Conservation (phyloP, 1,284 basidiomycete genomes). For the Ustilago nuda region DNA sequence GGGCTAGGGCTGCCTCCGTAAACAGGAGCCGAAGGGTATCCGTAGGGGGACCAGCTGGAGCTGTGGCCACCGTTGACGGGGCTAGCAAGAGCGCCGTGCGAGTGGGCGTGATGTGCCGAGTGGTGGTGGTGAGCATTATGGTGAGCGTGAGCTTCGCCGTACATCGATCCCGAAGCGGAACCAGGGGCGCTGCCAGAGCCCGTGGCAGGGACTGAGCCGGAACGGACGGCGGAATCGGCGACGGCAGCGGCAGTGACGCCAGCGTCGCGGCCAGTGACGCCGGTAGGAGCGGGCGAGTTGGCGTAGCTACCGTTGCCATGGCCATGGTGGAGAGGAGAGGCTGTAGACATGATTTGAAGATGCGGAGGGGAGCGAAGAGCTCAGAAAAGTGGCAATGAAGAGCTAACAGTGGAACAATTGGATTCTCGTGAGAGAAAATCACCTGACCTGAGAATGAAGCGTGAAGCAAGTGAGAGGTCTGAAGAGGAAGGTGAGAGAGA, state of each 20-base stretch:
- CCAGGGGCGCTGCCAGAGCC: constrained; percentile 51
- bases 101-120: constrained; percentile 40
- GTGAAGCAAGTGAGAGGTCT: neutral
- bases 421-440: neutral
- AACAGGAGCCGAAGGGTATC: constrained; percentile 51
- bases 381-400: neutral
- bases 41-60: constrained; percentile 54
- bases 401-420: neutral
- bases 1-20: constrained; percentile 51
- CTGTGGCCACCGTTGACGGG: constrained; percentile 52
- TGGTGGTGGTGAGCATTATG: constrained; percentile 48
- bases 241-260: constrained; percentile 43
- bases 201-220: constrained; percentile 45
- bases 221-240: constrained; percentile 46
- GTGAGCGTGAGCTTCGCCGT: constrained; percentile 49
- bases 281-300: constrained; percentile 49
- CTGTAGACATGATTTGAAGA: constrained; percentile 42
- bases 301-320: constrained; percentile 50
- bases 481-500: neutral
- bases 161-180: constrained; percentile 49
- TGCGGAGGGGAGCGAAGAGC: neutral
- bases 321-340: constrained; percentile 54
- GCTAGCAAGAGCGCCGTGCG: constrained; percentile 43
- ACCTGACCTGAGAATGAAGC: neutral
- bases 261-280: constrained; percentile 38